Evolutionary conservation across 2,329 filamentous ascomycete species (phyloP), one percentile per base, ranked within the genome.

Genomic region (Cladosporium sp.): DNA sequence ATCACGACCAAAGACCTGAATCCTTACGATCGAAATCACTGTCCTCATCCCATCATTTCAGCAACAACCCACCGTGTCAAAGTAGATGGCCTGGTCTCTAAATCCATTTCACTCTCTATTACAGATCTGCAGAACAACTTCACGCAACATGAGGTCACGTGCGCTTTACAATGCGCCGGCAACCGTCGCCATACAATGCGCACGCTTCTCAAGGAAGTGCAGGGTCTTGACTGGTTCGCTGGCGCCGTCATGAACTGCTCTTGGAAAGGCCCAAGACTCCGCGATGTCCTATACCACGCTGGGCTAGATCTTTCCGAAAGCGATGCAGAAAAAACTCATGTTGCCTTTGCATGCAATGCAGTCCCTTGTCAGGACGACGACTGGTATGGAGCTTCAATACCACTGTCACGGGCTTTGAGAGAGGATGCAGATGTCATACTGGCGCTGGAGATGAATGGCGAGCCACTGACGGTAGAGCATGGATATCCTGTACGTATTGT

Each of bases 391-490:
- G 75, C 73, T 13, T 78, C 73, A 50, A 77, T 83, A 38, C 69
- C 74, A n/a, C 61, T 80, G 17, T 82, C 61, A 79, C 75, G 22
- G 79, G 83, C 0, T 80, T 83, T 62, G 30, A 40, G 76, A 77
- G 43, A 56, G 66, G 70, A 71, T 29, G 70, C 69, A 53, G 81
- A 88, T 58, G 84, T 88, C 0, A 71, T 88, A 44, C 72, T 88
- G 0, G 80, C 80, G 0, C 87, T 82, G 82, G 80, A 85, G 59
- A 88, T 88, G 84, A 88, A 88, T 55, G 83, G 79, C 4, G 70
- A 84, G 53, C 73, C 74, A 0, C 70, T 88, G 0, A 84, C 84
- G 0, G 74, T 72, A 11, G 85, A 86, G 51, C 85, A 88, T 53
- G 84, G 84, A 0, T 82, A 73, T 19, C 84, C 84, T 0, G 68